Evolutionary conservation across 495 filamentous ascomycete species (phyloP), one percentile per base, ranked within the genome.

Genomic region (Xylaria scruposa): DNA sequence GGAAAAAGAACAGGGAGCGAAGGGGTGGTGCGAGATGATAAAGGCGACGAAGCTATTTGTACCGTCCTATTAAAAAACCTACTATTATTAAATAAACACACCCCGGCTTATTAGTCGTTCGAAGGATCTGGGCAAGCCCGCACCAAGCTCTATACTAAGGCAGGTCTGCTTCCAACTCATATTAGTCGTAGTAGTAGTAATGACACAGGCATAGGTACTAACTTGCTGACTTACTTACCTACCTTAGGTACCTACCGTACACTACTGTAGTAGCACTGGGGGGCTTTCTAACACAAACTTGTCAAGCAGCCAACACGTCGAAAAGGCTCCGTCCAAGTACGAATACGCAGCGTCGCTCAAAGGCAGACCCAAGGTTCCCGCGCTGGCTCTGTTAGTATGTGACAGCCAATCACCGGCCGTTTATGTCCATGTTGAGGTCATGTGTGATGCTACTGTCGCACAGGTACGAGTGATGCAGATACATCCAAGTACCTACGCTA

Each of bases 41-140:
- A 72, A 67, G 68, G 67, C 53, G 19, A 65, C 53, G 40, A 71
- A 65, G 70, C 61, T 71, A 71, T 67, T 71, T 64, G 68, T 70
- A 63, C 29, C 24, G 26, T 51, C 12, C 36, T 59, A 53, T 42
- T 29, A 58, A 59, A 59, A 60, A 68, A 8, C 21, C 21, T 46
- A 60, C 51, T 68, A 60, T 68, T 68, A 60, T 68, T 68, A 68
- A 47, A 56, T 42, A 21, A 9, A 49, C 17, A 38, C 8, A 67
- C 65, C 65, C 65, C 47, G 49, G 65, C 49, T 42, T 31, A 54
- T 67, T 67, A 67, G 65, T 51, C 29, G 29, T 61, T 70, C 26
- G 69, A 65, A 65, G 70, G 70, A 71, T 71, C 70, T 71, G 62
- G 69, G 49, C 51, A 54, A 29, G 36, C 58, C 58, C 60, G 46